A percentile compares a stretch with the other conserved stretches of the same genome.
Conservation (phyloP, 768 basidiomycete species). For the Heimioporus sp. region DNA sequence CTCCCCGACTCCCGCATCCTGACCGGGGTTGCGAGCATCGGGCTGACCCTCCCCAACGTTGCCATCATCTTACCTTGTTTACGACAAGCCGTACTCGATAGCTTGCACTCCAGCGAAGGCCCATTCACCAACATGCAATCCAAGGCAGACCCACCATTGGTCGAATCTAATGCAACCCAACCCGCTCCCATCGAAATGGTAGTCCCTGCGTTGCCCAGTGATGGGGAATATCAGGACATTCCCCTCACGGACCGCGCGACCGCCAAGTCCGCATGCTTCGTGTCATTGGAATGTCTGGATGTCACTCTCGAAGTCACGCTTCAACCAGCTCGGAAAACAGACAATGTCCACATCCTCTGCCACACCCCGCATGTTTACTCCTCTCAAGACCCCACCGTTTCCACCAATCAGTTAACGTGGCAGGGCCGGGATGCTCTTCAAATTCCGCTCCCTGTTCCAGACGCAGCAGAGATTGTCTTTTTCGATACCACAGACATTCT, state of each 20-base stretch:
- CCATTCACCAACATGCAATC: background rate
- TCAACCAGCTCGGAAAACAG: background rate
- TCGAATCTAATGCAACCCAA: background rate
- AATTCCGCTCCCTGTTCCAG: constrained; percentile 15
- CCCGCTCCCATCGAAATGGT: background rate
- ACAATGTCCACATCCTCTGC: background rate
- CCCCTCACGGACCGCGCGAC: background rate
- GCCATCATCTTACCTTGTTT: constrained; percentile 22
- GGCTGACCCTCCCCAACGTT: constrained; percentile 24
- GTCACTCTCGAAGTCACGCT: background rate
- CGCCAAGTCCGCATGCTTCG: background rate
- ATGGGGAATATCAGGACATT: background rate
- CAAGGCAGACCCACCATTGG: background rate
- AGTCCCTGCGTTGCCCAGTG: background rate
- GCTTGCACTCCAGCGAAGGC: background rate
- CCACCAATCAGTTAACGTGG: background rate
- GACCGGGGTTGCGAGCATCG: constrained; percentile 22
- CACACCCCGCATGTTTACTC: background rate
- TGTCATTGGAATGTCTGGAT: background rate
- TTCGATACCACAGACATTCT: constrained; percentile 6
- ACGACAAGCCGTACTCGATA: constrained; percentile 20
- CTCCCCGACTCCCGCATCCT: constrained; percentile 29
- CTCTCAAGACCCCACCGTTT: background rate
- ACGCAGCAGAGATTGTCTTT: constrained; percentile 14
- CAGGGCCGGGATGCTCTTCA: constrained; percentile 1